phyloP scores from a whole-genome alignment of 116 monocot species.

The Zostera marina region DNA sequence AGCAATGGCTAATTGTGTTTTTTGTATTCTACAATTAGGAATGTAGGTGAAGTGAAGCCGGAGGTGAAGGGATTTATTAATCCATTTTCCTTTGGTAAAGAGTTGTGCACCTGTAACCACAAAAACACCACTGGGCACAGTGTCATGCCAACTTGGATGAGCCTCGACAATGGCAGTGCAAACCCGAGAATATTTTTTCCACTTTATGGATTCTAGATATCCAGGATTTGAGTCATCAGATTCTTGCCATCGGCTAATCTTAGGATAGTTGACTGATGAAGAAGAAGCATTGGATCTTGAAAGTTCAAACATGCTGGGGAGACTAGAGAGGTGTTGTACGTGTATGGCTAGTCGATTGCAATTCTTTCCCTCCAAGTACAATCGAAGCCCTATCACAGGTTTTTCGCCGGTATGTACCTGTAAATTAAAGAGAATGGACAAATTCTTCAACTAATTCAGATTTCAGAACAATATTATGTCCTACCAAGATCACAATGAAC shows the following conservation, averaged over 20 bases:
- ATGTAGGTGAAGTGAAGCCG: conserved; percentile 56
- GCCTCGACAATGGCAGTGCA: conserved; percentile 54
- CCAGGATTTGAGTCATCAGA: conserved; percentile 42
- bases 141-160: conserved; percentile 58
- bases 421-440: not conserved
- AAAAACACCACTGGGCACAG: conserved; percentile 49
- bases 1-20: conserved; percentile 40
- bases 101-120: conserved; percentile 89
- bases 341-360: conserved; percentile 88
- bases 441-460: not conserved
- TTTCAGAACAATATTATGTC: not conserved
- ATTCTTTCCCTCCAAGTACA: conserved; percentile 77
- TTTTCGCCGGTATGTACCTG: conserved; percentile 51
- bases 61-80: conserved; percentile 61
- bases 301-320: conserved; percentile 51
- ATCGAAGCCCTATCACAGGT: conserved; percentile 68
- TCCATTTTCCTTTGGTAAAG: conserved; percentile 55
- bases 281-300: conserved; percentile 2
- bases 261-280: conserved; percentile 5
- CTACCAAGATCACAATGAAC: not conserved
- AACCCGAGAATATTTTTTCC: conserved; percentile 56
- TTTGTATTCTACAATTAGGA: conserved; percentile 52
- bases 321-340: conserved; percentile 72
- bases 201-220: conserved; percentile 65
- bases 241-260: conserved; percentile 56